Conservation (phyloP, 164 flowering plant species). For the Santalum album region DNA sequence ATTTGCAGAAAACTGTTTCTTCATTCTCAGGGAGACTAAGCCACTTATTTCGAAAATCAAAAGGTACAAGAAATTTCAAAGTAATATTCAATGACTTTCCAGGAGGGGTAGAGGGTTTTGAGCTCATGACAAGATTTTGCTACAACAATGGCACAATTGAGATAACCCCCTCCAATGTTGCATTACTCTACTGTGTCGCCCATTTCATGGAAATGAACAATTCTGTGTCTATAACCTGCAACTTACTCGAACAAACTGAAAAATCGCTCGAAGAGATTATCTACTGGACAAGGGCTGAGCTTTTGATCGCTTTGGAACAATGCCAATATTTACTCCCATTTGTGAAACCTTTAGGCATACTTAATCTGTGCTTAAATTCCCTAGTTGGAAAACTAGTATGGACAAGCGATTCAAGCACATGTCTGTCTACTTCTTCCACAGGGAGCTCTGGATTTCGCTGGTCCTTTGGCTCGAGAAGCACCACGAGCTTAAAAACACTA, state of each 20-base stretch:
- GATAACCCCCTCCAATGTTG: slow-evolving; percentile 35
- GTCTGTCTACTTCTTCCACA: slow-evolving; percentile 30
- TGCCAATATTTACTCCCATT: slow-evolving; percentile 22
- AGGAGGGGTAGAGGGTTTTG: slow-evolving; percentile 54
- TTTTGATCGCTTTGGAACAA: slow-evolving; percentile 36
- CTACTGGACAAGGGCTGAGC: slow-evolving; percentile 52
- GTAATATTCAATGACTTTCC: slow-evolving; percentile 59
- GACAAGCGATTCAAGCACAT: slow-evolving; percentile 17
- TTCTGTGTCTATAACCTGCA: slow-evolving; percentile 18
- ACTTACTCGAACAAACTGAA: slow-evolving; percentile 40
- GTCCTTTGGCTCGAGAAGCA: slow-evolving; percentile 48
- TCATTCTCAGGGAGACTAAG: slow-evolving; percentile 35
- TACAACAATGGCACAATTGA: slow-evolving; percentile 37
- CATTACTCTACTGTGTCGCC: slow-evolving; percentile 31
- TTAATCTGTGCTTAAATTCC: slow-evolving; percentile 37
- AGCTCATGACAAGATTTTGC: slow-evolving; percentile 52
- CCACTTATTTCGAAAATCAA: slow-evolving; percentile 33
- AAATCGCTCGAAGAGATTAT: slow-evolving; percentile 34
- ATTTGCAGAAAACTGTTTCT: slow-evolving; percentile 37
- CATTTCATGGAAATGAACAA: slow-evolving; percentile 53
- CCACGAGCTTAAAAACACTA: slow-evolving; percentile 1
- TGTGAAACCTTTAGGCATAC: slow-evolving; percentile 13
- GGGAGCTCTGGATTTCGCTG: slow-evolving; percentile 31
- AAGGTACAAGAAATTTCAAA: slow-evolving; percentile 21
- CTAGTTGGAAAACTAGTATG: slow-evolving; percentile 27